Conservation (phyloP, 805 yeast genomes). For the Priceomyces melissophilus region DNA sequence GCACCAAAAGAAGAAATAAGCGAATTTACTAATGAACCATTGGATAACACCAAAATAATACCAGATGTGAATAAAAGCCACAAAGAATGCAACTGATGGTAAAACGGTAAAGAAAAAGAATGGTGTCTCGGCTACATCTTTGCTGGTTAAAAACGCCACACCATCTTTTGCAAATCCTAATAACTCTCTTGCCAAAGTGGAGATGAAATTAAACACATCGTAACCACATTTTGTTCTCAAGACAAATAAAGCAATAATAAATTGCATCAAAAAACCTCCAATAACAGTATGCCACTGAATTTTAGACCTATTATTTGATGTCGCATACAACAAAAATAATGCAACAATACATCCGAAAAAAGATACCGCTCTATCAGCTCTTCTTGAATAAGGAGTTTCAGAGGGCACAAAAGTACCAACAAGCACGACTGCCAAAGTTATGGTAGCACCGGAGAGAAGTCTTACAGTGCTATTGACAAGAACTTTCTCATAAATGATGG, state of each 20-base stretch:
- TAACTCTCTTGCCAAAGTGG: conserved; percentile 53
- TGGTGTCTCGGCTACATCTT: conserved; percentile 35
- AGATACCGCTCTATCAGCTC: conserved; percentile 54
- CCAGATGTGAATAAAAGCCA: conserved; percentile 58
- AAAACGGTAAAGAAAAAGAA: conserved; percentile 56
- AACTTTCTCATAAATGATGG: conserved; percentile 34
- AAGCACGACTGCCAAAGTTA: conserved; percentile 46
- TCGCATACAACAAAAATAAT: conserved; percentile 37
- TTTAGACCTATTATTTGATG: conserved; percentile 43
- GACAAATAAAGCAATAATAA: conserved; percentile 56
- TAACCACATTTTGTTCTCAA: conserved; percentile 58
- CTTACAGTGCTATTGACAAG: conserved; percentile 41
- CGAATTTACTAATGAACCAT: conserved; percentile 57
- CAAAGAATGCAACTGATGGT: conserved; percentile 63
- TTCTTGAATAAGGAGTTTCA: conserved; percentile 43
- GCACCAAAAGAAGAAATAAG: conserved; percentile 57
- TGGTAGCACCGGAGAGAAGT: conserved; percentile 40
- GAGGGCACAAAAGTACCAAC: conserved; percentile 53
- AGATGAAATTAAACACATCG: conserved; percentile 59
- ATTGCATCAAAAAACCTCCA: conserved; percentile 59
- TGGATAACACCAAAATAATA: conserved; percentile 58
- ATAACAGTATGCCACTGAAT: conserved; percentile 60
- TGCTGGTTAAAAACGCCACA: conserved; percentile 53
- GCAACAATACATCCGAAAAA: conserved; percentile 54
- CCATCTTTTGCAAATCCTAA: conserved; percentile 58